Percentiles rank a stretch among this genome's conserved stretches.
phyloP scores from a whole-genome alignment of 345 rosid species.

The Populus euphratica region DNA sequence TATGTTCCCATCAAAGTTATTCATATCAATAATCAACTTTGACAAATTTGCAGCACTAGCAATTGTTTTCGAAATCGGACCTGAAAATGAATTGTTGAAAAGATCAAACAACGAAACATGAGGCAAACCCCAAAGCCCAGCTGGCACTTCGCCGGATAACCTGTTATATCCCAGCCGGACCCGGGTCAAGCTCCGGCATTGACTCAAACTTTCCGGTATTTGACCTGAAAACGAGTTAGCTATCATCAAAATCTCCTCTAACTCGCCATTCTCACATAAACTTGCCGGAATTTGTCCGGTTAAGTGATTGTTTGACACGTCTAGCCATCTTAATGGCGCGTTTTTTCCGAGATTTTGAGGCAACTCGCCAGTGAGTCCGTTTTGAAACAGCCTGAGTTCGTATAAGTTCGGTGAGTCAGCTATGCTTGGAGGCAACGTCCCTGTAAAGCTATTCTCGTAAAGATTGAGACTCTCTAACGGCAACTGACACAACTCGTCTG shows the following conservation, averaged over 20 bases:
- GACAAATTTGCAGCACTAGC: slow-evolving; percentile 69
- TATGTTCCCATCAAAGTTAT: slow-evolving; percentile 60
- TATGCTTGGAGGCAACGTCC: slow-evolving; percentile 58
- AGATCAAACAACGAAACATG: slow-evolving; percentile 72
- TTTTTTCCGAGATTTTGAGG: slow-evolving; percentile 69
- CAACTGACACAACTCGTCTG: slow-evolving; percentile 68
- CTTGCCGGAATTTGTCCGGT: slow-evolving; percentile 58
- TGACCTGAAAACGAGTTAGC: slow-evolving; percentile 64
- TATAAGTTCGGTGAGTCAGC: slow-evolving; percentile 66
- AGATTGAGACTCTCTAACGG: slow-evolving; percentile 81
- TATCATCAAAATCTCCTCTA: slow-evolving; percentile 71
- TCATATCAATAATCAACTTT: slow-evolving; percentile 52
- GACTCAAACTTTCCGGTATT: slow-evolving; percentile 54
- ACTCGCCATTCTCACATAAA: slow-evolving; percentile 58
- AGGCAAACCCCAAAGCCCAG: slow-evolving; percentile 86
- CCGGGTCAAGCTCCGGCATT: slow-evolving; percentile 66
- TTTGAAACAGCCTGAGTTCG: slow-evolving; percentile 77
- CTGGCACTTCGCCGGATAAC: slow-evolving; percentile 73
- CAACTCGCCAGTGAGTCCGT: slow-evolving; percentile 58
- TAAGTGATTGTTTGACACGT: slow-evolving; percentile 66
- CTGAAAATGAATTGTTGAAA: slow-evolving; percentile 56
- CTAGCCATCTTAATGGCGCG: slow-evolving; percentile 75
- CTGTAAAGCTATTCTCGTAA: slow-evolving; percentile 69
- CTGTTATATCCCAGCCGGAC: slow-evolving; percentile 64
- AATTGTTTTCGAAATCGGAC: slow-evolving; percentile 52